phyloP scores from a whole-genome alignment of 1,139 yeast species.

The Lodderomyces metapsilosis region DNA sequence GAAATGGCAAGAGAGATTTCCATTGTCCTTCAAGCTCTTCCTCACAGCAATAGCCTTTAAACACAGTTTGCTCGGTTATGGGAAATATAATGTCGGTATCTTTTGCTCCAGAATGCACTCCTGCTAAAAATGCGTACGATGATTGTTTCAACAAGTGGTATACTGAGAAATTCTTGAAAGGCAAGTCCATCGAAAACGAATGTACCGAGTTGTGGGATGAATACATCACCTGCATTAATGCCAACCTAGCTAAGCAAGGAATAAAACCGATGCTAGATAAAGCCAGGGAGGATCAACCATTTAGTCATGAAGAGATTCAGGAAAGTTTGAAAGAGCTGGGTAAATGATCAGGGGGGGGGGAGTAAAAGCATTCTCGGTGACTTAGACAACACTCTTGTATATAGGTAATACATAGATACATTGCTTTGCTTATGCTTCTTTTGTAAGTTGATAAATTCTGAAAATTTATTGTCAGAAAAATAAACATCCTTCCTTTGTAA shows the following conservation, averaged over 20 bases:
- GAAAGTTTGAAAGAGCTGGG: constrained; percentile 18
- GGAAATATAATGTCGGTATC: constrained; percentile 87
- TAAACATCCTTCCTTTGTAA: not conserved
- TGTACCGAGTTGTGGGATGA: constrained; percentile 88
- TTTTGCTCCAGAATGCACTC: constrained; percentile 96
- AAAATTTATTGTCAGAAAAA: not conserved
- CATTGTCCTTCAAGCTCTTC: too few relatives aligned
- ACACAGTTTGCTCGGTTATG: constrained; percentile 42
- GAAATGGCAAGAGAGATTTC: too few relatives aligned
- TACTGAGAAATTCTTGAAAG: constrained; percentile 80
- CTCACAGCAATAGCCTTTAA: too few relatives aligned
- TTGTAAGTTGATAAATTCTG: too few relatives aligned
- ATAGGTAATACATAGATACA: too few relatives aligned
- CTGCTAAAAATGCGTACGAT: constrained; percentile 79
- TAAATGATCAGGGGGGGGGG: not conserved
- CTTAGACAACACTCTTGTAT: not conserved
- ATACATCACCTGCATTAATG: constrained; percentile 82
- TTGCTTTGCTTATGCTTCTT: too few relatives aligned
- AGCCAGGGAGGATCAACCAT: constrained; percentile 90
- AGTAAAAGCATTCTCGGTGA: not conserved
- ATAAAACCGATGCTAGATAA: constrained; percentile 85
- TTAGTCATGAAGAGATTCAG: constrained; percentile 40
- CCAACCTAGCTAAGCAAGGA: constrained; percentile 68
- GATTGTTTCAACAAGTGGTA: constrained; percentile 95
- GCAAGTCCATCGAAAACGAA: constrained; percentile 74